These are phyloP conservation scores for Fragosphaeria purpurea DNA, from an alignment of 2,329 filamentous ascomycete genomes.

Conservation along the genomic window DNA sequence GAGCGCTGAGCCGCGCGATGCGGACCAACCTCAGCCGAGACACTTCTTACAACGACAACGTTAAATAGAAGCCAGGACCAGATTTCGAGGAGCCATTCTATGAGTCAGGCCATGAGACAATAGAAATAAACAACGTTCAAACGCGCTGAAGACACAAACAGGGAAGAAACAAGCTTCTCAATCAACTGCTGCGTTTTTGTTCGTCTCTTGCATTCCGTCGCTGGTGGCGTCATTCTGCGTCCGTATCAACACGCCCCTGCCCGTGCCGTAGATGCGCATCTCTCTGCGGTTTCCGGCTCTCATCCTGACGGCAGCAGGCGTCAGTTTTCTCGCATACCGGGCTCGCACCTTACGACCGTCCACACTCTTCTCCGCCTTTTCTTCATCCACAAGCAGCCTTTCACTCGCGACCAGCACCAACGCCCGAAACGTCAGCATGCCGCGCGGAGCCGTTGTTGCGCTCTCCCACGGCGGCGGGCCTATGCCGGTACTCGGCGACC, in stretches of 20 bases:
- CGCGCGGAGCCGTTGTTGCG: constrained; percentile 34
- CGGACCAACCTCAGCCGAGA: no score
- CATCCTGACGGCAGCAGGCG: constrained; percentile 10
- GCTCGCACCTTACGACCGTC: neutral
- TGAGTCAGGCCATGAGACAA: no score
- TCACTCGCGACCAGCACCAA: neutral
- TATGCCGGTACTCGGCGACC: constrained; percentile 48
- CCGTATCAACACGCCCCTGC: neutral
- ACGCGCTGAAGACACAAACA: no score
- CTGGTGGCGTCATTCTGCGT: no score
- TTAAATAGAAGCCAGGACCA: no score
- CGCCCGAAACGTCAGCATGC: constrained; percentile 19
- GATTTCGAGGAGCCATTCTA: no score
- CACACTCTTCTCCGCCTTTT: neutral
- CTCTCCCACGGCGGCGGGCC: constrained; percentile 45
- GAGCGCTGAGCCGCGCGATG: no score
- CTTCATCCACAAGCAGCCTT: neutral
- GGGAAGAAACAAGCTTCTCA: no score
- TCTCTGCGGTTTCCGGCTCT: constrained; percentile 7
- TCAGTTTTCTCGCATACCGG: constrained; percentile 9
- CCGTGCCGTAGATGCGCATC: constrained; percentile 12
- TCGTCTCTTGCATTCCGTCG: no score
- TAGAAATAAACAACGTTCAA: no score
- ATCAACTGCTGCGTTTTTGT: no score
- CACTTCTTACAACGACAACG: no score